Base-by-base conservation (phyloP, 768 basidiomycete species). In the Austroboletus eburneus region DNA sequence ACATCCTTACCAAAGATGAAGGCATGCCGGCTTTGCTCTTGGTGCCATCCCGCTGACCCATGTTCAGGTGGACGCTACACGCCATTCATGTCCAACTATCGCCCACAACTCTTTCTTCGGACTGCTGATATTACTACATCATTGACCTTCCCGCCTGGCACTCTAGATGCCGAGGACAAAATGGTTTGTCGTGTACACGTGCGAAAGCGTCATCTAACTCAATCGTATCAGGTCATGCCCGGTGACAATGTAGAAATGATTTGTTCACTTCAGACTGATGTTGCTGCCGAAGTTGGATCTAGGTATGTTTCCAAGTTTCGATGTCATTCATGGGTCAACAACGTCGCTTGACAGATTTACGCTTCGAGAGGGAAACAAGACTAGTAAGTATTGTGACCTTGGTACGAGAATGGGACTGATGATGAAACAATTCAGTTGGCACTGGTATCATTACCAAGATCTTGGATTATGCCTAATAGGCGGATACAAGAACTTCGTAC, bases 191-290 rank as follows among this genome's bases (percentile, higher is more conserved):
- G 22, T 23, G 9, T 49, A 17, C 37, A 48, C 5, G 45, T 34
- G 16, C 1, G 35, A 9, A 45, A 43, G 2, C 14, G 13, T 36
- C 8, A 17, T 53, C 22, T 39, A 24, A 23, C n/a, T 51, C 39
- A 43, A 44, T 39, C 21, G 23, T 25, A 50, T 37, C 57, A 88
- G 83, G 83, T 97, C 56, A 94, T 96, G 91, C 95, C 95, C 40
- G 95, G 95, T 51, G 95, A 98, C 72, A 95, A 95, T 59, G 85
- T 98, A 44, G 93, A 96, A 70, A 84, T 98, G 75, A 75, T 90
- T 45, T 91, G 89, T 63, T 73, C 79, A 22, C 78, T 97, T 30
- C 77, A 85, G 21, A 82, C 84, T 58, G 91, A 94, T 61, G 84
- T 96, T 51, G 92, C 92, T 20, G 78, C 88, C 35, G 95, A 97